Percentiles rank a stretch among this genome's conserved stretches.
These are phyloP conservation scores for Dendrostoma leiphaemia DNA, from an alignment of 2,329 filamentous ascomycete genomes.

Conservation along the genomic window DNA sequence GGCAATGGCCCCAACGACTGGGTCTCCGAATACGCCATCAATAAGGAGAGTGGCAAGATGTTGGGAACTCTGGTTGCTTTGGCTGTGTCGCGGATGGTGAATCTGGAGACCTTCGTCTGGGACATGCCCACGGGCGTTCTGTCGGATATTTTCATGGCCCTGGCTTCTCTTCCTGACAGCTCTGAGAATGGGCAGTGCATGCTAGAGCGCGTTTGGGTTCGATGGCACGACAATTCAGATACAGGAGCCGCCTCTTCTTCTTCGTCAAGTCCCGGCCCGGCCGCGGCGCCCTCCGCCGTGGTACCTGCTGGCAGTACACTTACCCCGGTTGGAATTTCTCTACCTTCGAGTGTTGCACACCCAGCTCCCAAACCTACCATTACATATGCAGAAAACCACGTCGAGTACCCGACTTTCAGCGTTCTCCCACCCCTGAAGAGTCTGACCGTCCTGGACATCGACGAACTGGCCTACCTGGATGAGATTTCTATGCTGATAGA, in stretches of 20 bases:
- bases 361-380: slow-evolving; percentile 36
- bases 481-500: slow-evolving; percentile 78
- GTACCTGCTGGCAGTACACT: slow-evolving; percentile 35
- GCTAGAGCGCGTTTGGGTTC: slow-evolving; percentile 73
- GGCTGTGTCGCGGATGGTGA: slow-evolving; percentile 77
- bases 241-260: slow-evolving; percentile 33
- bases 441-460: slow-evolving; percentile 75
- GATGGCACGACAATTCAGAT: slow-evolving; percentile 76
- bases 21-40: slow-evolving; percentile 80
- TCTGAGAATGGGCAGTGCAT: slow-evolving; percentile 59
- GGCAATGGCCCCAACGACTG: slow-evolving; percentile 78
- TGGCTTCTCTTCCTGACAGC: slow-evolving; percentile 67
- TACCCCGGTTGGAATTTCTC: slow-evolving; percentile 40
- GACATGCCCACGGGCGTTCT: slow-evolving; percentile 86
- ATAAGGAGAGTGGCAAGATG: slow-evolving; percentile 84
- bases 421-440: slow-evolving; percentile 73
- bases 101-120: slow-evolving; percentile 80
- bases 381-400: slow-evolving; percentile 52
- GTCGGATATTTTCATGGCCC: slow-evolving; percentile 76
- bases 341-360: slow-evolving; percentile 28
- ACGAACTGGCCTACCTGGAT: slow-evolving; percentile 78
- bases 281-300: slow-evolving; percentile 20
- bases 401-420: slow-evolving; percentile 79
- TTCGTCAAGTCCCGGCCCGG: slow-evolving; percentile 25
- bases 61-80: slow-evolving; percentile 78